Evolutionary conservation across 163 green algal genomes (phyloP).

Genomic region (Chlamydomonas reinhardtii): DNA sequence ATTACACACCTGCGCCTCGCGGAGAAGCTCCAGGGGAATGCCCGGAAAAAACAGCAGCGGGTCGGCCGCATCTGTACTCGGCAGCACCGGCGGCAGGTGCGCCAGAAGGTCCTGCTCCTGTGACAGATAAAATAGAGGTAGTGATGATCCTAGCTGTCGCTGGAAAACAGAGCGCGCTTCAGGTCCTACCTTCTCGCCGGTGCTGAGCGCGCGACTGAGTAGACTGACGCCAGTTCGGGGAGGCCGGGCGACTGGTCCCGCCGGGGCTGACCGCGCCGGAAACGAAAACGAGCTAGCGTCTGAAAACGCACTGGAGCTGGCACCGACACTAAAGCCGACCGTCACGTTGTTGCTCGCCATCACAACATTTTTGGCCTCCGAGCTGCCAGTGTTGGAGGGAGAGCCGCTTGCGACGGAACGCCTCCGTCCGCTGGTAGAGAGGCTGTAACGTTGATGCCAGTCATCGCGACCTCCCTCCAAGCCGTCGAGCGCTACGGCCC

Average conservation of each 20-base stretch:
- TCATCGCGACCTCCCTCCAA: conserved; percentile 11
- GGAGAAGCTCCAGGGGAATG: conserved; percentile 20
- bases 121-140: neutral
- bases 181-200: neutral
- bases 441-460: conserved; percentile 19
- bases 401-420: conserved; percentile 10
- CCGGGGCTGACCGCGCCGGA: neutral
- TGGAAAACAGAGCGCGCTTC: no score
- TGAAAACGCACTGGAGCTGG: neutral
- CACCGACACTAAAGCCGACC: conserved; percentile 25
- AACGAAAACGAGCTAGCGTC: neutral
- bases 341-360: neutral
- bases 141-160: neutral
- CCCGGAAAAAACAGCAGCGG: conserved; percentile 35
- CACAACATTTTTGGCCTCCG: neutral
- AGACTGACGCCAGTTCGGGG: neutral
- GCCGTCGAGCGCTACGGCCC: neutral
- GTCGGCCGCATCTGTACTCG: neutral
- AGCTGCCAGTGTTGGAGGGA: neutral
- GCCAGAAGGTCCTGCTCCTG: conserved; percentile 28
- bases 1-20: conserved; percentile 29
- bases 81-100: neutral
- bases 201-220: neutral
- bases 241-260: no score
- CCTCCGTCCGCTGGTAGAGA: conserved; percentile 12